These are phyloP conservation scores for Vaccinium darrowii DNA, from an alignment of 148 eudicot species.

Conservation along the genomic window DNA sequence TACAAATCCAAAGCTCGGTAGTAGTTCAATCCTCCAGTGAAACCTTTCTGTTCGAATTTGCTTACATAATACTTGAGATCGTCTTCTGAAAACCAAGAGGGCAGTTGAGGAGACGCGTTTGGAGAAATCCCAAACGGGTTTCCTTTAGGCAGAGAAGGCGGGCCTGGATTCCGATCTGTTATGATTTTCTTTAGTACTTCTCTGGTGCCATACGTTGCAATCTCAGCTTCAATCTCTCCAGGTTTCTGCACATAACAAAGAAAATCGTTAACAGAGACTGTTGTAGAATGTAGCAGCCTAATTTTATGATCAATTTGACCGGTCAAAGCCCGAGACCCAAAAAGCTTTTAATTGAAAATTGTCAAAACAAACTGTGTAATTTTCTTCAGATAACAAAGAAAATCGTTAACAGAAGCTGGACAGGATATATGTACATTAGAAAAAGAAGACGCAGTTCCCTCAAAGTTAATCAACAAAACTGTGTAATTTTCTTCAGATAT, in stretches of 20 bases:
- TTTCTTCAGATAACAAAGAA: slow-evolving; percentile 33
- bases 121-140: slow-evolving; percentile 48
- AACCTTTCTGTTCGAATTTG: slow-evolving; percentile 52
- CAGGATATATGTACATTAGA: too few species aligned
- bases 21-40: slow-evolving; percentile 72
- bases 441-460: too few species aligned
- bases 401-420: not conserved
- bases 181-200: slow-evolving; percentile 62
- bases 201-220: slow-evolving; percentile 42
- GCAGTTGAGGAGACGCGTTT: slow-evolving; percentile 26
- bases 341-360: too few species aligned
- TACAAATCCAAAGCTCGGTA: slow-evolving; percentile 68
- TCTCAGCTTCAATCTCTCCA: slow-evolving; percentile 69
- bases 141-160: slow-evolving; percentile 59
- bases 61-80: slow-evolving; percentile 55
- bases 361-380: too few species aligned
- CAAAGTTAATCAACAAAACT: too few species aligned
- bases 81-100: slow-evolving; percentile 63
- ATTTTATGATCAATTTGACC: too few species aligned
- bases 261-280: not conserved
- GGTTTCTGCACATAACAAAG: slow-evolving; percentile 36
- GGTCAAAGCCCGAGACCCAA: too few species aligned
- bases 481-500: too few species aligned
- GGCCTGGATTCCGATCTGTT: slow-evolving; percentile 49
- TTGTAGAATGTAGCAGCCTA: too few species aligned